Percentiles rank a stretch among this genome's conserved stretches.
phyloP scores from a whole-genome alignment of 495 filamentous ascomycete genomes.

The Venustampulla echinocandica region DNA sequence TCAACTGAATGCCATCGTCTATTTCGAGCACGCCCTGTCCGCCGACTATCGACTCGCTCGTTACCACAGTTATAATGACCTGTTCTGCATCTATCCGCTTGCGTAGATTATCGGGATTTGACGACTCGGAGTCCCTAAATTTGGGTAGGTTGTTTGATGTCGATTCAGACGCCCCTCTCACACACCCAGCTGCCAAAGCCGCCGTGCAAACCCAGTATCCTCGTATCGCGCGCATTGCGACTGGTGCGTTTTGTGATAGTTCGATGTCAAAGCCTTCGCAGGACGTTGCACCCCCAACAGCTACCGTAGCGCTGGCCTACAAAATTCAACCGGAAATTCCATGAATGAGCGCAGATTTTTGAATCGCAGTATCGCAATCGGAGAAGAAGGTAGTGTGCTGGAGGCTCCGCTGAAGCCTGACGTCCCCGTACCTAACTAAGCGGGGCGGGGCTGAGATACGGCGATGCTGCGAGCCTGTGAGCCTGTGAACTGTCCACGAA shows the following conservation, averaged over 20 bases:
- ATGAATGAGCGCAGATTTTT: slow-evolving; percentile 5
- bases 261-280: background rate
- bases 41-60: background rate
- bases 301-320: slow-evolving; percentile 8
- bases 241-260: background rate
- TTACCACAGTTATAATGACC: background rate
- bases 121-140: background rate
- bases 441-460: slow-evolving; percentile 2
- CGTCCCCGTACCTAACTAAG: background rate
- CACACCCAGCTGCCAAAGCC: slow-evolving; percentile 4
- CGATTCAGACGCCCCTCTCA: slow-evolving; percentile 4
- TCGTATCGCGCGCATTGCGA: background rate
- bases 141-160: background rate
- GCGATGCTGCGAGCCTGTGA: background rate
- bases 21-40: background rate
- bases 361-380: background rate
- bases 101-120: background rate
- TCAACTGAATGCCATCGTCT: background rate
- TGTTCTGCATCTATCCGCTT: background rate
- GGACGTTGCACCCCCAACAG: background rate
- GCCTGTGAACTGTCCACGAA: too few species aligned
- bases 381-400: background rate
- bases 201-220: slow-evolving; percentile 7
- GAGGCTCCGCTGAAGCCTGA: background rate
- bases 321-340: slow-evolving; percentile 1